Conservation (phyloP, 2,329 filamentous ascomycete genomes). For the Hypoxylon sp. region DNA sequence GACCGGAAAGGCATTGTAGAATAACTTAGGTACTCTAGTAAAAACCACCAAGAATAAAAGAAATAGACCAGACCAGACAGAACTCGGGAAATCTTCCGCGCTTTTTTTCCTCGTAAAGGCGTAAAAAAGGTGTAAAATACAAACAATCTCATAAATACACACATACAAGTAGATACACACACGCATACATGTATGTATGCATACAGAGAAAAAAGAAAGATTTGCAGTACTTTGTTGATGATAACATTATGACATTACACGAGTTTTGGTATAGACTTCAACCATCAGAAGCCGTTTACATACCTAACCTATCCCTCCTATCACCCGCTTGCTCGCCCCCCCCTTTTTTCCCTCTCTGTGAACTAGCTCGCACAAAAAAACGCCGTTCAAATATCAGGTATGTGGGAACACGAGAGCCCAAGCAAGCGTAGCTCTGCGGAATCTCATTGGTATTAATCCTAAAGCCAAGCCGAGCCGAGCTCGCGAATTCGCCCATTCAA, state of each 20-base stretch:
- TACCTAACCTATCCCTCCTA: neutral
- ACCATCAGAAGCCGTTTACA: neutral
- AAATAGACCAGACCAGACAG: neutral
- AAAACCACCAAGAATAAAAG: neutral
- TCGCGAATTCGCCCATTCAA: slow-evolving; percentile 10
- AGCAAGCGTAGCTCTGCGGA: neutral
- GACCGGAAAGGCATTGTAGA: no score
- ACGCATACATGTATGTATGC: neutral
- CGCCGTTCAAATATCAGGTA: neutral
- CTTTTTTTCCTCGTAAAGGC: slow-evolving; percentile 6
- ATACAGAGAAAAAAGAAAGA: neutral
- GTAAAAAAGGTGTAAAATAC: neutral
- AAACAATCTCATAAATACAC: neutral
- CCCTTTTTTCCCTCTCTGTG: neutral
- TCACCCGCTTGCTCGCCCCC: neutral
- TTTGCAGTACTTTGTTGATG: neutral
- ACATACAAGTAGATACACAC: no score
- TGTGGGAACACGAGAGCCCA: slow-evolving; percentile 9
- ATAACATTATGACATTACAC: slow-evolving; percentile 3
- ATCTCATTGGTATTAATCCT: neutral
- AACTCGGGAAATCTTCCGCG: neutral
- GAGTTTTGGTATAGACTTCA: neutral
- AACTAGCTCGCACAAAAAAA: neutral
- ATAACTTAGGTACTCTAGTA: no score
- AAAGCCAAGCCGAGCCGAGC: slow-evolving; percentile 5